Evolutionary conservation across 1,284 basidiomycete species (phyloP).

Genomic region (Sparassis latifolia): DNA sequence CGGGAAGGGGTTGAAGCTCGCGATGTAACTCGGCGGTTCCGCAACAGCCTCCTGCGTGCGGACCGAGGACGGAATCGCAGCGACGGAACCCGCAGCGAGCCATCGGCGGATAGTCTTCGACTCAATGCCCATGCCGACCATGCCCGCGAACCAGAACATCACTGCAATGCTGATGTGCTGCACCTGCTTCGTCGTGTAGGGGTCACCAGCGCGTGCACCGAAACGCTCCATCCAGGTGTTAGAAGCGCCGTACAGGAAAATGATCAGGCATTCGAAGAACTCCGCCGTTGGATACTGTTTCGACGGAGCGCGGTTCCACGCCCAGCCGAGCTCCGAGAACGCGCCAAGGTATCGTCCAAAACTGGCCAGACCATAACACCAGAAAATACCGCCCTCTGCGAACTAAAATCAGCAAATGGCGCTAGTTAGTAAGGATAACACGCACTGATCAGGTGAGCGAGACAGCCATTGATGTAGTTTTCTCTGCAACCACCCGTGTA

Average conservation of each 20-base stretch:
- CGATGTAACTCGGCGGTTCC: conserved; percentile 69
- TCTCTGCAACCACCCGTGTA: conserved; percentile 82
- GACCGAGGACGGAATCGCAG: conserved; percentile 33
- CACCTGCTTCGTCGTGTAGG: conserved; percentile 88
- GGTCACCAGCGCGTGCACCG: conserved; percentile 74
- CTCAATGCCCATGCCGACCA: conserved; percentile 88
- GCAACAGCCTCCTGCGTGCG: conserved; percentile 36
- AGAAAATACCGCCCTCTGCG: conserved; percentile 83
- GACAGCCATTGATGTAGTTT: conserved; percentile 73
- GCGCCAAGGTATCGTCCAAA: conserved; percentile 92
- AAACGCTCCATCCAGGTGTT: conserved; percentile 98
- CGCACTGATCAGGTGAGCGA: conserved; percentile 91
- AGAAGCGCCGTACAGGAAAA: conserved; percentile 85
- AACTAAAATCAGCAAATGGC: conserved; percentile 4
- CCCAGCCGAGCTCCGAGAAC: conserved; percentile 87
- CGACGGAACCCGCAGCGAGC: conserved; percentile 53
- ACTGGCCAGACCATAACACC: conserved; percentile 83
- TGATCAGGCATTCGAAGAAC: conserved; percentile 82
- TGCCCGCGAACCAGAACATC: conserved; percentile 96
- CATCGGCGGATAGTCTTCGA: conserved; percentile 65
- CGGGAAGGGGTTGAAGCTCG: conserved; percentile 92
- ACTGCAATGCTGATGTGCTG: conserved; percentile 95
- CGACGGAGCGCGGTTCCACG: conserved; percentile 77
- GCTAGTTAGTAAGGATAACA: conserved; percentile 14
- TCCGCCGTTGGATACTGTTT: conserved; percentile 66